Base-by-base conservation (phyloP, 2,329 filamentous ascomycete species). In the Talaromyces islandicus region DNA sequence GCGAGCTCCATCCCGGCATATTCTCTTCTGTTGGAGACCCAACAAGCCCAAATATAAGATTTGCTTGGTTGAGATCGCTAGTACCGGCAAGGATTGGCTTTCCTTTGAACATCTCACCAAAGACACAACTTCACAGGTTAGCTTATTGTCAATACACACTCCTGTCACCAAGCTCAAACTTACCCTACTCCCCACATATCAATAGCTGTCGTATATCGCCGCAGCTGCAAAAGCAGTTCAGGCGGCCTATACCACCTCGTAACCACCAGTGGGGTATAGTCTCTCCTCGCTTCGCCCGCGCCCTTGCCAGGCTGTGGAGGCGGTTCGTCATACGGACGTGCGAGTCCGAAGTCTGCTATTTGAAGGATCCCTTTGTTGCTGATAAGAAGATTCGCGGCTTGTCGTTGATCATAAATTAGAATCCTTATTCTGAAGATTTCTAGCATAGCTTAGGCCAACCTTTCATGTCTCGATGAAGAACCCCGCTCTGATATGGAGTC, bases 171-270 rank as follows among this genome's bases (percentile, higher is more conserved):
- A 59, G 27, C 17, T 57, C 21, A 57, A 56, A 73, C 86, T 79
- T 81, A 92, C 89, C 93, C 94, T 66, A 97, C 93, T 67, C 94
- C 94, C 94, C 94, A 99, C 77, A 99, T 86, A 75, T 99, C 94
- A 69, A 99, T 97, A 10, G 94, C 92, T 14, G 92, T 91, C n/a
- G 94, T 99, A 75, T 99, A 99, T 65, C 86, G 86, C 68, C 92
- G 88, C 32, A 99, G 81, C 64, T 93, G 89, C 54, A 99, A 82
- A 32, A 99, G 80, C 43, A 99, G 81, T 81, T 99, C 94, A 0
- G 94, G 94, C 35, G 94, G 94, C 25, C 94, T 84, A 73, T 99
- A 99, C 94, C 94, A 99, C 69, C 94, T 82, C 17, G 94, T 99
- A 11, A 99, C 94, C 19, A 99, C 94, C 14, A 97, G 80, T n/a